A percentile compares a stretch with the other conserved stretches of the same genome.
These are phyloP conservation scores for Eleusine coracana DNA, from an alignment of 176 grass and related monocot genomes.

Conservation along the genomic window DNA sequence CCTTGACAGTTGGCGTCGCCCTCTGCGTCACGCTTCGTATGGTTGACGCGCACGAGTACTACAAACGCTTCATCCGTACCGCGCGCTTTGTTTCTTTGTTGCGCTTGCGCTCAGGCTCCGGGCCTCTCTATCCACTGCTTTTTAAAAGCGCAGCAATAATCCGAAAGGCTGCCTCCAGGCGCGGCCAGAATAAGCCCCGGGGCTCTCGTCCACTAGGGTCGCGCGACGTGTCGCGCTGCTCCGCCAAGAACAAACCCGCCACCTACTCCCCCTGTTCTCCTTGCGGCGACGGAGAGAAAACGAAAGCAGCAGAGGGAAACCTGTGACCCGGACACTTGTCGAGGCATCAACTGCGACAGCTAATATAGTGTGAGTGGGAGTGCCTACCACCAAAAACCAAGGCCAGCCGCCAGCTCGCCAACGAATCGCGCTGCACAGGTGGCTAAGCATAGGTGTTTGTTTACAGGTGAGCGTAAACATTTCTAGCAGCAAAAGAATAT, in stretches of 20 bases:
- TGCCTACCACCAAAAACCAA: neutral
- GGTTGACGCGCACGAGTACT: neutral
- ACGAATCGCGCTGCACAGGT: neutral
- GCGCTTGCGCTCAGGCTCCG: neutral
- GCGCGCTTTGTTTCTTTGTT: neutral
- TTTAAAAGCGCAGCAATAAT: neutral
- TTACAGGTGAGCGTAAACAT: too few species aligned
- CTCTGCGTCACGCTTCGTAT: neutral
- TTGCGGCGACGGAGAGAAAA: neutral
- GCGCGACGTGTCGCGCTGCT: slow-evolving; percentile 14
- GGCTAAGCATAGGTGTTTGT: neutral
- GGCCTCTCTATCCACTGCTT: slow-evolving; percentile 18
- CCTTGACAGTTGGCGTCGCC: neutral
- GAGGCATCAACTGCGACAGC: slow-evolving; percentile 17
- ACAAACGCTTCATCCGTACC: neutral
- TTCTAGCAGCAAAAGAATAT: neutral
- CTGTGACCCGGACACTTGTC: slow-evolving; percentile 34
- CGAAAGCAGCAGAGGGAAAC: neutral
- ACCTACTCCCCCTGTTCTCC: neutral
- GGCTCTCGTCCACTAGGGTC: neutral
- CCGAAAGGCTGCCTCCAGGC: neutral
- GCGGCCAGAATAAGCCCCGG: neutral
- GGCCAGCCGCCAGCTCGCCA: slow-evolving; percentile 14
- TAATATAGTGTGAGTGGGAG: neutral
- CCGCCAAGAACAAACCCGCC: slow-evolving; percentile 31